Conservation (phyloP, 306 rosid species). For the Herpetospermum pedunculosum region DNA sequence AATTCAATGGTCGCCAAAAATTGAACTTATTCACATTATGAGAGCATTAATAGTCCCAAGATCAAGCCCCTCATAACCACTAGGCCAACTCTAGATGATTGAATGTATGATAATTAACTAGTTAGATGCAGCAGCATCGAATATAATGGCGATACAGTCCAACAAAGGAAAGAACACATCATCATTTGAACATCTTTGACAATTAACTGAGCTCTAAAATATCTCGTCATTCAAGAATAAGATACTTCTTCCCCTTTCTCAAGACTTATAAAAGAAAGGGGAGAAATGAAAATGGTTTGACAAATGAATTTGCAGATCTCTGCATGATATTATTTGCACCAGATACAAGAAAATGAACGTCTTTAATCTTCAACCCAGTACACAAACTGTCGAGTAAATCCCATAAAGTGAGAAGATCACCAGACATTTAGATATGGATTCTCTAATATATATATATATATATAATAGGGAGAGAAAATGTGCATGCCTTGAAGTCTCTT, state of each 20-base stretch:
- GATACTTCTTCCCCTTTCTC: background rate
- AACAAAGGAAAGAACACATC: background rate
- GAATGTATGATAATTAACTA: too few species aligned
- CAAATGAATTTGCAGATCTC: conserved; percentile 9
- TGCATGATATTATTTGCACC: conserved; percentile 4
- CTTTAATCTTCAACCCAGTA: background rate
- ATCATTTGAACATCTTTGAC: background rate
- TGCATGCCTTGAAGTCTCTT: background rate
- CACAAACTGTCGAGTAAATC: background rate
- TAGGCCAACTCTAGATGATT: too few species aligned
- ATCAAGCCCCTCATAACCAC: too few species aligned
- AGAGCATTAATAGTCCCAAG: too few species aligned
- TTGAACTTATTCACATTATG: too few species aligned
- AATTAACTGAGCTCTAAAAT: background rate
- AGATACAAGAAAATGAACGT: background rate
- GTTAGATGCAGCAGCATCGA: background rate
- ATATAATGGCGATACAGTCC: background rate
- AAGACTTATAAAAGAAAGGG: background rate
- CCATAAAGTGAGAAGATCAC: background rate
- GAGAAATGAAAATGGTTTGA: background rate
- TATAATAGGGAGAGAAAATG: background rate
- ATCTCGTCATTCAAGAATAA: background rate
- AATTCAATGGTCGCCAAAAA: too few species aligned
- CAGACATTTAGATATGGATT: background rate
- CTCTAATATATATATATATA: background rate